Evolutionary conservation across 129 eudicot species (phyloP).

Genomic region (Arctium lappa): DNA sequence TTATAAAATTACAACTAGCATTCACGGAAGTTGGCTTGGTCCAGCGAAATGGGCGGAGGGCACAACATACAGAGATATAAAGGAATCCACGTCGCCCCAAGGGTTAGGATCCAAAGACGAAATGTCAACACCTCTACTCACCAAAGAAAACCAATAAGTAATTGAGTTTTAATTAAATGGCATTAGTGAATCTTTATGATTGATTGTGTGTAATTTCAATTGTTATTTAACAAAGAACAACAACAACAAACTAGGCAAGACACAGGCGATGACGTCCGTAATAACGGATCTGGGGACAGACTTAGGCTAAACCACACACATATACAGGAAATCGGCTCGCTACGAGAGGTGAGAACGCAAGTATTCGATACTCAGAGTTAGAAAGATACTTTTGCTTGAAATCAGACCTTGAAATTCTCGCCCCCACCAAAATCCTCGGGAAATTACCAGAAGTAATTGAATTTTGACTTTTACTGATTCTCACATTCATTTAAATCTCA

Average conservation of each 20-base stretch:
- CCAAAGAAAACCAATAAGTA: not conserved
- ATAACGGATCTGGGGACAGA: constrained; percentile 28
- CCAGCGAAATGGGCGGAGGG: constrained; percentile 22
- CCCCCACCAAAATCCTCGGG: constrained; percentile 16
- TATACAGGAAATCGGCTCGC: constrained; percentile 10
- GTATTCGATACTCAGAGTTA: constrained; percentile 3
- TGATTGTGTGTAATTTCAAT: not conserved
- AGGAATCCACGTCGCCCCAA: constrained; percentile 17
- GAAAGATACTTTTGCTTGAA: constrained; percentile 18
- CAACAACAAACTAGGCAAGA: constrained; percentile 9
- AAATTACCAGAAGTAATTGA: constrained; percentile 21
- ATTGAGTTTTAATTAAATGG: not conserved
- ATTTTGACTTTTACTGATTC: constrained; percentile 26
- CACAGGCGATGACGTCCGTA: constrained; percentile 35
- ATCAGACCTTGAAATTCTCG: constrained; percentile 24
- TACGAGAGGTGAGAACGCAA: not conserved
- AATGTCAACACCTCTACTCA: constrained; percentile 9
- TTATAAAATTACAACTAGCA: constrained; percentile 10
- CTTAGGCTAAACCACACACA: constrained; percentile 26
- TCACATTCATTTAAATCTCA: constrained; percentile 15
- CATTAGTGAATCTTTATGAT: not conserved
- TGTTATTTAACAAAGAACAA: not conserved
- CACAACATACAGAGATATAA: constrained; percentile 17
- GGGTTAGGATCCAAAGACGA: constrained; percentile 19
- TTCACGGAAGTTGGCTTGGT: constrained; percentile 15